These are phyloP conservation scores for Xerocomus brunneocitrinus DNA, from an alignment of 768 basidiomycete genomes.

Conservation along the genomic window DNA sequence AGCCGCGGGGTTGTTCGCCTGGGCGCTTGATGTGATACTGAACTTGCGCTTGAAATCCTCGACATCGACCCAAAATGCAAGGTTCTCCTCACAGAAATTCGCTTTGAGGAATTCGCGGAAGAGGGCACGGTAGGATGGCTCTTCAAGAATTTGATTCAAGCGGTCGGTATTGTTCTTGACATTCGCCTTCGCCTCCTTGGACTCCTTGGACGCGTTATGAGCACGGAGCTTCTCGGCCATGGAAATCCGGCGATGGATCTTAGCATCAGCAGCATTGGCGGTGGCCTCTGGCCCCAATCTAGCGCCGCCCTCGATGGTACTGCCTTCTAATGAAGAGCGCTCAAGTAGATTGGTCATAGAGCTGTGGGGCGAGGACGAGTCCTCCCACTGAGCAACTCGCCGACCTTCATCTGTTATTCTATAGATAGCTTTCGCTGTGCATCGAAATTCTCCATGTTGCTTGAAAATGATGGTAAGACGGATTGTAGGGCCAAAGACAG, in stretches of 20 bases:
- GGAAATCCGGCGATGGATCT: constrained; percentile 75
- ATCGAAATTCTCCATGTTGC: constrained; percentile 95
- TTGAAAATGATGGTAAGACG: constrained; percentile 30
- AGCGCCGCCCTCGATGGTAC: constrained; percentile 19
- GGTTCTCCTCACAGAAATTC: constrained; percentile 98
- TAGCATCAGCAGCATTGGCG: constrained; percentile 43
- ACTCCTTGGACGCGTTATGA: constrained; percentile 49
- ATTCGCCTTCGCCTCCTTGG: constrained; percentile 39
- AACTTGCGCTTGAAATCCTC: constrained; percentile 97
- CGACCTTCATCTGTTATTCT: constrained; percentile 90
- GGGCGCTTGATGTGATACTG: constrained; percentile 89
- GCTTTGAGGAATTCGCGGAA: constrained; percentile 93
- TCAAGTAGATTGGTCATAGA: constrained; percentile 62
- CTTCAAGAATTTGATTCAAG: constrained; percentile 87
- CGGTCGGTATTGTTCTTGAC: constrained; percentile 94
- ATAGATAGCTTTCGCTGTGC: constrained; percentile 94
- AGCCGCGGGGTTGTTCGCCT: constrained; percentile 45
- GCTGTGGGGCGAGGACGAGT: constrained; percentile 52
- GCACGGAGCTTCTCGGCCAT: constrained; percentile 64
- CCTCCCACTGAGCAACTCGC: constrained; percentile 82
- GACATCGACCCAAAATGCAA: constrained; percentile 96
- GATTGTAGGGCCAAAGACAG: not conserved
- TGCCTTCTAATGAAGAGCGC: constrained; percentile 55
- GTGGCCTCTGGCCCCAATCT: constrained; percentile 26
- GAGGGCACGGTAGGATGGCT: constrained; percentile 78